These are phyloP conservation scores for Skeletonema tropicum DNA, from an alignment of 108 stramenopile genomes.

Conservation along the genomic window DNA sequence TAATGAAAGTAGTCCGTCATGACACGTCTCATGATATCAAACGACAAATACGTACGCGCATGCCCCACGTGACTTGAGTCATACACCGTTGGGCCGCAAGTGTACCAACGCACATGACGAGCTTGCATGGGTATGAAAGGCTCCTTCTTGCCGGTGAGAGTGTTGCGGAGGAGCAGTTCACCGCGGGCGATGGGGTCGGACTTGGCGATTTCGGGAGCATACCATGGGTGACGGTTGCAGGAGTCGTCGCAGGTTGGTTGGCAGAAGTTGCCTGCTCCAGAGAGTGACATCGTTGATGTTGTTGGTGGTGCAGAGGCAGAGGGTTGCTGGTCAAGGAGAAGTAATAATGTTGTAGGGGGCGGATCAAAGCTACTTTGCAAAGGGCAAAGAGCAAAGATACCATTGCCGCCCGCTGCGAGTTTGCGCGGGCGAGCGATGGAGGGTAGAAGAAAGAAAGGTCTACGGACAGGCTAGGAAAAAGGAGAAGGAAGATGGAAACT, in stretches of 20 bases:
- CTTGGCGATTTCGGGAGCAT: conserved; percentile 45
- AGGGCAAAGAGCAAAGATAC: too few species aligned
- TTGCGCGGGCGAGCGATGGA: too few species aligned
- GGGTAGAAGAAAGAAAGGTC: too few species aligned
- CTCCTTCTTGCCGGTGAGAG: conserved; percentile 62
- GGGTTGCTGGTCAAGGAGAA: too few species aligned
- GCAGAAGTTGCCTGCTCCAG: conserved; percentile 52
- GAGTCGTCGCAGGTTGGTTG: conserved; percentile 23
- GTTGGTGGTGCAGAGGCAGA: neutral
- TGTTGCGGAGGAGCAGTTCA: conserved; percentile 66
- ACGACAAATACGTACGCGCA: conserved; percentile 95
- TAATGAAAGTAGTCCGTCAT: conserved; percentile 95
- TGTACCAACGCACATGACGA: conserved; percentile 71
- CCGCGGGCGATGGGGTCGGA: conserved; percentile 60
- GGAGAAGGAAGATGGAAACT: too few species aligned
- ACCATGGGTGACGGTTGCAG: conserved; percentile 59
- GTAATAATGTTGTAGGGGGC: too few species aligned
- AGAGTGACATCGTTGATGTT: conserved; percentile 41
- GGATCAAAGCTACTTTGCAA: too few species aligned
- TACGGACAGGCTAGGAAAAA: too few species aligned
- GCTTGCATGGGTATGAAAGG: conserved; percentile 64
- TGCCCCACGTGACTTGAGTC: conserved; percentile 97
- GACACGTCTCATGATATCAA: conserved; percentile 98
- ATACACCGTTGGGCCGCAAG: conserved; percentile 99
- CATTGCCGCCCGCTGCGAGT: too few species aligned